Percentiles rank a stretch among this genome's conserved stretches.
These are phyloP conservation scores for Lasiodiplodia sp. DNA, from an alignment of 2,329 filamentous ascomycete species.

Conservation along the genomic window DNA sequence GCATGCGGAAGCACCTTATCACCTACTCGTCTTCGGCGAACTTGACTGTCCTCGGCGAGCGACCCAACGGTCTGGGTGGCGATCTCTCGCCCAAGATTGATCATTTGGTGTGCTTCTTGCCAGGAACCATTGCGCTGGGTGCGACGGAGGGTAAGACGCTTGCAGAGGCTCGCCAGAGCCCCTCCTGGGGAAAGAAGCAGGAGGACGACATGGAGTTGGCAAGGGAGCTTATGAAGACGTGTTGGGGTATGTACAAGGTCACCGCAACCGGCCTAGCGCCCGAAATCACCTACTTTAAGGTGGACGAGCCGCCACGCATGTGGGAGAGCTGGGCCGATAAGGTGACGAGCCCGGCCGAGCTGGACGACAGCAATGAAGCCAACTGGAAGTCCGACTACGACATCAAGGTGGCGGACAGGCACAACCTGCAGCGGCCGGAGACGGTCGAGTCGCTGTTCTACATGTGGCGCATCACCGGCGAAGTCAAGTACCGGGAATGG, in stretches of 20 bases:
- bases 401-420: slow-evolving; percentile 81
- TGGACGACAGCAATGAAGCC: slow-evolving; percentile 54
- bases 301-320: slow-evolving; percentile 71
- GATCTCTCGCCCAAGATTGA: slow-evolving; percentile 90
- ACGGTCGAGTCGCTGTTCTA: slow-evolving; percentile 97
- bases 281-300: slow-evolving; percentile 91
- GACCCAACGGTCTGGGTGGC: slow-evolving; percentile 73
- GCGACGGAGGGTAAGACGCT: slow-evolving; percentile 82
- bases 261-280: slow-evolving; percentile 91
- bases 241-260: slow-evolving; percentile 95
- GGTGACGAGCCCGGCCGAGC: slow-evolving; percentile 52
- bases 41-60: slow-evolving; percentile 89
- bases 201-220: slow-evolving; percentile 89
- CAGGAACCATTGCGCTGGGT: slow-evolving; percentile 89
- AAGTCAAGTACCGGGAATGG: slow-evolving; percentile 89
- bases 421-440: slow-evolving; percentile 95
- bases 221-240: slow-evolving; percentile 91
- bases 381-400: slow-evolving; percentile 79
- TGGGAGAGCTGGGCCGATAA: slow-evolving; percentile 59
- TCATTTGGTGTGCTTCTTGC: slow-evolving; percentile 96
- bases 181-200: slow-evolving; percentile 76
- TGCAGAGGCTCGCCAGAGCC: slow-evolving; percentile 73
- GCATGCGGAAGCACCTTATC: slow-evolving; percentile 89
- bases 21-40: slow-evolving; percentile 83
- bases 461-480: slow-evolving; percentile 98